Evolutionary conservation across 805 yeast species (phyloP), one percentile per base, ranked within the genome.

Genomic region (Candida orba): DNA sequence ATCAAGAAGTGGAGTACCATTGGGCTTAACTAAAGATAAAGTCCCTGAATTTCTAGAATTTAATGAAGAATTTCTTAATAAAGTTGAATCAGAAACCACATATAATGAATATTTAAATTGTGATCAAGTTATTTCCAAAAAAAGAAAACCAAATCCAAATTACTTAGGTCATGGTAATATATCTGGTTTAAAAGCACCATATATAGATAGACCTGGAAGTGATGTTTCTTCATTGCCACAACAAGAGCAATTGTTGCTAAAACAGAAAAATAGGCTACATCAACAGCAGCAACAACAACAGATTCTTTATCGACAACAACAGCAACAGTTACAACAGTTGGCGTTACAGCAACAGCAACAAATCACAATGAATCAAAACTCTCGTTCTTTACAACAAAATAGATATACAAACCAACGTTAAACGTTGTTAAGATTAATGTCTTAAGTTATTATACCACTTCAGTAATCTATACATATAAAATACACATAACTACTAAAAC

Each of bases 71-170:
- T 54, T 57, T 17, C 46, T 69, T 30, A 52, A 52, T 4, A 51
- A 58, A 18, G 60, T 58, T 20, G 60, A 56, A 18, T 56, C 62
- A 9, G 62, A 56, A 14, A 57, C 56, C 1, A 57, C 48, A 6
- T 61, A 65, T 39, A 72, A 72, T 43, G 71, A 65, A 31, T 60
- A 56, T 17, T 54, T 72, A n/a, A 52, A 65, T 43, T 64, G 64
- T 30, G 70, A 67, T 20, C 76, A 72, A 50, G 60, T 68, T 7
- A 66, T 69, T 20, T 68, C 69, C 8, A 69, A 71, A 18, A 67
- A 64, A 48, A 64, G 72, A 47, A 59, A 54, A 38, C 75, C 79
- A 3, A 75, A 73, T 55, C 71, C 78, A 9, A 76, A 76, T 51
- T 64, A 69, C 40, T 36, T 71, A 12, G 74, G 72, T 0, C 60